Conservation (phyloP, 805 yeast genomes). For the Candida succiphila region DNA sequence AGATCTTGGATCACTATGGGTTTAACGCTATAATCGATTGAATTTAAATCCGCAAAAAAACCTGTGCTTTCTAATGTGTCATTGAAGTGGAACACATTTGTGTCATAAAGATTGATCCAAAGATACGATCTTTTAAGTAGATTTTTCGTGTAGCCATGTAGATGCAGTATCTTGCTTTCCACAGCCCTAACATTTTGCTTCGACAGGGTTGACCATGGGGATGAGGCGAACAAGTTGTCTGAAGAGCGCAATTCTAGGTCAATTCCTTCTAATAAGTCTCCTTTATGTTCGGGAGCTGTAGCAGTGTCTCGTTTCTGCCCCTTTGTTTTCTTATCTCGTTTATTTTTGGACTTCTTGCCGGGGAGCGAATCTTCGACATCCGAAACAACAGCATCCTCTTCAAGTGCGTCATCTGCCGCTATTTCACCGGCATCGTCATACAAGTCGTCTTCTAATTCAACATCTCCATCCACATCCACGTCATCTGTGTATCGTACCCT, state of each 20-base stretch:
- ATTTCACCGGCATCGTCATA: not conserved
- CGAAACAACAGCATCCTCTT: slow-evolving; percentile 2
- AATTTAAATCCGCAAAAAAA: slow-evolving; percentile 1
- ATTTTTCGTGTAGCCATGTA: slow-evolving; percentile 1
- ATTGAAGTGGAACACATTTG: slow-evolving; percentile 10
- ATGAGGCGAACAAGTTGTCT: no score
- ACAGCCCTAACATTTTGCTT: no score
- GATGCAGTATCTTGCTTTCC: slow-evolving; percentile 1
- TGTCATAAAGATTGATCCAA: slow-evolving; percentile 6
- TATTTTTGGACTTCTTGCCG: slow-evolving; percentile 1
- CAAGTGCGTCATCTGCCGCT: slow-evolving; percentile 3
- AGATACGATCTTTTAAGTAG: slow-evolving; percentile 1
- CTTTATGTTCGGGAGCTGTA: no score
- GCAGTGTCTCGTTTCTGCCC: no score
- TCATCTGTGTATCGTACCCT: not conserved
- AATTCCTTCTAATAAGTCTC: no score
- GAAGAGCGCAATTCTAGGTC: no score
- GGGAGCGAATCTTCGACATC: slow-evolving; percentile 6
- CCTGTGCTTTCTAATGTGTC: slow-evolving; percentile 3
- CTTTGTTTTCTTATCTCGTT: slow-evolving; percentile 4
- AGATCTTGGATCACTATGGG: not conserved
- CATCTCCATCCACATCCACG: slow-evolving; percentile 2
- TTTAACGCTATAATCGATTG: slow-evolving; percentile 1
- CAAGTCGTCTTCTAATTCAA: no score
- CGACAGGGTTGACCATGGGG: no score